A percentile compares a stretch with the other conserved stretches of the same genome.
Conservation (phyloP, 257 asterid genomes). For the Solanum okadae region DNA sequence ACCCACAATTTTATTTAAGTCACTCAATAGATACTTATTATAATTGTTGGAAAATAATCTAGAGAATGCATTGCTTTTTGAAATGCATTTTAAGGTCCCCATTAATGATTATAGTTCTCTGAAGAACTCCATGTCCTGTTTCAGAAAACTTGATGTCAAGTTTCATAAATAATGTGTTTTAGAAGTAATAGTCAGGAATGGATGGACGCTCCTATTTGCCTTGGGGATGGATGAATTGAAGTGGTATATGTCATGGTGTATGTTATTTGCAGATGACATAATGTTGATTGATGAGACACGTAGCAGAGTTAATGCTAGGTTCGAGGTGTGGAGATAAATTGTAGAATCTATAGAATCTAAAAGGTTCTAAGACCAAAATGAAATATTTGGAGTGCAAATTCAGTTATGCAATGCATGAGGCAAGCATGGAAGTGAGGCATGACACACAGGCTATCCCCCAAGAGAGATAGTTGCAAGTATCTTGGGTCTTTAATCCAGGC, state of each 20-base stretch:
- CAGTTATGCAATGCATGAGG: too few relatives aligned
- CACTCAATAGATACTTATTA: background rate
- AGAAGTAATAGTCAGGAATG: background rate
- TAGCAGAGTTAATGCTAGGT: too few relatives aligned
- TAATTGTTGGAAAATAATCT: background rate
- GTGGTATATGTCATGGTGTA: background rate
- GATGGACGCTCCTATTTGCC: background rate
- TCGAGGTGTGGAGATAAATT: too few relatives aligned
- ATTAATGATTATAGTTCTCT: background rate
- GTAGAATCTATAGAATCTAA: too few relatives aligned
- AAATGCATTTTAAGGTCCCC: background rate
- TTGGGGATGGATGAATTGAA: background rate
- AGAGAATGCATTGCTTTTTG: background rate
- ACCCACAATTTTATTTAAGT: background rate
- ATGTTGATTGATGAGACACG: background rate
- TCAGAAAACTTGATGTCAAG: background rate
- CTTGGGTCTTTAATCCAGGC: too few relatives aligned
- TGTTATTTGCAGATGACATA: background rate
- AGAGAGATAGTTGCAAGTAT: too few relatives aligned
- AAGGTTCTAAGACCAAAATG: too few relatives aligned
- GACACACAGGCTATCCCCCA: too few relatives aligned
- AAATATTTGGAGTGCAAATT: too few relatives aligned
- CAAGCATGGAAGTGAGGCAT: too few relatives aligned
- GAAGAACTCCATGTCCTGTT: background rate
- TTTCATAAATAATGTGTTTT: background rate